Percentiles rank a stretch among this genome's conserved stretches.
phyloP scores from a whole-genome alignment of 805 yeast genomes.

The Candida insectalens region DNA sequence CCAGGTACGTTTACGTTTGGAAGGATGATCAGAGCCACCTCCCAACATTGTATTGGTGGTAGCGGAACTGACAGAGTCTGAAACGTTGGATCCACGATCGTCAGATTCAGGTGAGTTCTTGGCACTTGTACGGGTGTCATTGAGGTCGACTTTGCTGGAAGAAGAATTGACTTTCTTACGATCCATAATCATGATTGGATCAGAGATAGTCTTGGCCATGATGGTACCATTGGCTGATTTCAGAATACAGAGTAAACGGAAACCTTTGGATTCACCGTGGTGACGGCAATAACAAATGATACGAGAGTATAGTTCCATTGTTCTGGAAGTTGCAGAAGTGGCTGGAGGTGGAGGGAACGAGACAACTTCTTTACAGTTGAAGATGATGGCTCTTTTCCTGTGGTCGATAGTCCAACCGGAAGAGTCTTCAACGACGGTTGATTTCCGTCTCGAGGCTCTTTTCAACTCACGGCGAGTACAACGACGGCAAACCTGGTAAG shows the following conservation, averaged over 20 bases:
- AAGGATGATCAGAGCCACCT: conserved; percentile 5
- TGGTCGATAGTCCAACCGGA: conserved; percentile 68
- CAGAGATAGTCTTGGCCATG: conserved; percentile 62
- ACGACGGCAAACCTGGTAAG: conserved; percentile 74
- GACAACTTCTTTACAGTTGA: conserved; percentile 84
- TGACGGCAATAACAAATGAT: conserved; percentile 95
- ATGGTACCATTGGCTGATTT: conserved; percentile 51
- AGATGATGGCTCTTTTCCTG: conserved; percentile 75
- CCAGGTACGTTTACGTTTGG: conserved; percentile 24
- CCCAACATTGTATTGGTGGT: not conserved
- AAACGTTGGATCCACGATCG: conserved; percentile 1
- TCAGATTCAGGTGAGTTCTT: conserved; percentile 10
- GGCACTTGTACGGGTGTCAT: not conserved
- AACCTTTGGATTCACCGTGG: conserved; percentile 83
- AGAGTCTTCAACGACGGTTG: conserved; percentile 64
- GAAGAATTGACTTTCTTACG: conserved; percentile 48
- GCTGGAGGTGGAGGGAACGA: conserved; percentile 55
- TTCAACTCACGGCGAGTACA: conserved; percentile 91
- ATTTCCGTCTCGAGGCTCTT: conserved; percentile 86
- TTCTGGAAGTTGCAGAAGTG: conserved; percentile 21
- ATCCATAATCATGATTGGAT: conserved; percentile 87
- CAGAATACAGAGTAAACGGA: conserved; percentile 59
- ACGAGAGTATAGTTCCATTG: conserved; percentile 52
- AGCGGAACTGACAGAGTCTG: not conserved
- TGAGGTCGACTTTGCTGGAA: not conserved